Percentiles rank a stretch among this genome's conserved stretches.
These are phyloP conservation scores for Acacia concinna DNA, from an alignment of 331 rosid genomes.

Conservation along the genomic window DNA sequence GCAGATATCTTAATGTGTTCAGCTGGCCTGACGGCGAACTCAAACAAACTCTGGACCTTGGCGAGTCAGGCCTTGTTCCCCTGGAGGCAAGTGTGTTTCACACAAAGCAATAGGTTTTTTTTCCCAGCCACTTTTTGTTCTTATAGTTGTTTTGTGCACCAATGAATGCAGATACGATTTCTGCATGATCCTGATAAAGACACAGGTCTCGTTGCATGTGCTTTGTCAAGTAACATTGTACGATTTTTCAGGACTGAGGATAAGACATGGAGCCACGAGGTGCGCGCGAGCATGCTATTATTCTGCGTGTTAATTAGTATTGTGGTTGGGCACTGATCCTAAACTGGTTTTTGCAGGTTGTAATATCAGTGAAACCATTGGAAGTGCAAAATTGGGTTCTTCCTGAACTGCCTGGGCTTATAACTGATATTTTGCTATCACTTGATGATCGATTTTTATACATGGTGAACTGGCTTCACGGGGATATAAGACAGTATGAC, in stretches of 20 bases:
- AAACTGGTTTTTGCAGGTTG: constrained; percentile 49
- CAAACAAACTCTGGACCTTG: not conserved
- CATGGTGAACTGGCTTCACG: constrained; percentile 95
- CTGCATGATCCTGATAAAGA: not conserved
- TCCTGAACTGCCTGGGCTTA: constrained; percentile 96
- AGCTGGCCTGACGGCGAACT: not conserved
- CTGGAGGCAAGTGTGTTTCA: not conserved
- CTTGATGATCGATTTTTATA: constrained; percentile 88
- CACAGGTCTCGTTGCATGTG: not conserved
- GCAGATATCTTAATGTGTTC: not conserved
- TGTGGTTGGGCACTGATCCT: not conserved
- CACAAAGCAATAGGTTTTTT: not conserved
- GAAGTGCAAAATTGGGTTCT: constrained; percentile 94
- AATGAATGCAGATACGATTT: not conserved
- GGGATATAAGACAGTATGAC: constrained; percentile 88
- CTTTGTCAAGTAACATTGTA: not conserved
- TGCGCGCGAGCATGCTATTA: not conserved
- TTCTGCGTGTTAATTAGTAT: not conserved
- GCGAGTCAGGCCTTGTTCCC: not conserved
- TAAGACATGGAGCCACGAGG: not conserved
- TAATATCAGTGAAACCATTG: constrained; percentile 67
- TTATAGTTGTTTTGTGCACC: not conserved
- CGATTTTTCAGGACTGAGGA: not conserved
- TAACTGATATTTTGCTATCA: constrained; percentile 82
- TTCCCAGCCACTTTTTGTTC: not conserved